Conservation (phyloP, 2,329 filamentous ascomycete genomes). For the Colletotrichum tabaci region DNA sequence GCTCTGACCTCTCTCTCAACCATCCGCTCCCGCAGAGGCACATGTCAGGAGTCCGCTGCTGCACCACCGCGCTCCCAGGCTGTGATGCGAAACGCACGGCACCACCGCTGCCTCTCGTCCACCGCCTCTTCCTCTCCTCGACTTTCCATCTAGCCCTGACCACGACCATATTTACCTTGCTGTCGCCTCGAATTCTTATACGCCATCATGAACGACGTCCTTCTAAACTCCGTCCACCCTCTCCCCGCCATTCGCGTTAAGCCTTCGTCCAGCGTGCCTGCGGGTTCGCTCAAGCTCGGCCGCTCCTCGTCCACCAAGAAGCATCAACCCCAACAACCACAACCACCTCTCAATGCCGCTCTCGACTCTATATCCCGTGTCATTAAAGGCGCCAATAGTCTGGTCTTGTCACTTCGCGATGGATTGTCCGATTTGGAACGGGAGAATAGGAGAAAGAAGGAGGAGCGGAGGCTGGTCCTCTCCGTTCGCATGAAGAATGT, state of each 20-base stretch:
- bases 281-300: slow-evolving; percentile 29
- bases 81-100: slow-evolving; percentile 40
- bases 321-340: slow-evolving; percentile 23
- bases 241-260: slow-evolving; percentile 32
- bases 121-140: slow-evolving; percentile 5
- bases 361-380: slow-evolving; percentile 49
- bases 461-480: slow-evolving; percentile 75
- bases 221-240: slow-evolving; percentile 41
- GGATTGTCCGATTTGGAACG: slow-evolving; percentile 67
- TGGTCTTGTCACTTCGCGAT: slow-evolving; percentile 65
- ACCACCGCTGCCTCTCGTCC: slow-evolving; percentile 29
- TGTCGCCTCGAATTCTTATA: background rate
- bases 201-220: slow-evolving; percentile 42
- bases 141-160: slow-evolving; percentile 3
- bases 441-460: slow-evolving; percentile 60
- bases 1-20: slow-evolving; percentile 35
- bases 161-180: background rate
- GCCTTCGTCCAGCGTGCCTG: slow-evolving; percentile 15
- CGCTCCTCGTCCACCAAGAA: slow-evolving; percentile 35
- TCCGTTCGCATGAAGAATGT: slow-evolving; percentile 77
- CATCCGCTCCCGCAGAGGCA: slow-evolving; percentile 23
- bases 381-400: slow-evolving; percentile 57
- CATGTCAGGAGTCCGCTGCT: slow-evolving; percentile 34
- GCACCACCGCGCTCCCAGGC: slow-evolving; percentile 19
- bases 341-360: slow-evolving; percentile 25